Percentiles rank a stretch among this genome's conserved stretches.
These are phyloP conservation scores for Stylosanthes scabra DNA, from an alignment of 331 rosid genomes.

Conservation along the genomic window DNA sequence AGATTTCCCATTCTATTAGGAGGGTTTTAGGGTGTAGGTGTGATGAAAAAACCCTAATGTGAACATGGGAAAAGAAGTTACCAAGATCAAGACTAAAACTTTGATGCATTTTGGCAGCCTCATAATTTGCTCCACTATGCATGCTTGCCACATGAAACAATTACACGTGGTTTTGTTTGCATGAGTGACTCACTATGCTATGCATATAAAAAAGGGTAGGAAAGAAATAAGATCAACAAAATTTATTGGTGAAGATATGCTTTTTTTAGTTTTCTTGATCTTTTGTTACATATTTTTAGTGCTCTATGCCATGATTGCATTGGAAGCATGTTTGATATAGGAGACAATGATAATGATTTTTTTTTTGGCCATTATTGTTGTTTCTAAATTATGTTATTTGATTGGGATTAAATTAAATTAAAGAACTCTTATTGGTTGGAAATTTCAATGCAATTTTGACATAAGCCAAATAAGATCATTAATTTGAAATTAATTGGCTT, in stretches of 20 bases:
- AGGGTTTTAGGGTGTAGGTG: slow-evolving; percentile 25
- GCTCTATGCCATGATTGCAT: slow-evolving; percentile 11
- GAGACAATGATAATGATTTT: neutral
- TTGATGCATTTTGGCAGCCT: slow-evolving; percentile 31
- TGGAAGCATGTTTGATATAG: neutral
- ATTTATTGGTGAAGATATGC: neutral
- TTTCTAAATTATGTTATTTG: neutral
- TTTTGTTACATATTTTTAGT: neutral
- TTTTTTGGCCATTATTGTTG: neutral
- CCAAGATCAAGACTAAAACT: slow-evolving; percentile 1
- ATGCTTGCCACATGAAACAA: slow-evolving; percentile 34
- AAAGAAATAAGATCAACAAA: neutral
- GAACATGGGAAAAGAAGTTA: slow-evolving; percentile 50
- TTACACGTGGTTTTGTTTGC: slow-evolving; percentile 41
- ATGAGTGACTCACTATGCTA: neutral
- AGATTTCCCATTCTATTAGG: slow-evolving; percentile 3
- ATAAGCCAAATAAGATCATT: neutral
- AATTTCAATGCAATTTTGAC: slow-evolving; percentile 1
- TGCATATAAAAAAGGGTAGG: neutral
- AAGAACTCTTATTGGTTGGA: neutral
- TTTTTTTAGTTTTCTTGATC: neutral
- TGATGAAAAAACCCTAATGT: slow-evolving; percentile 39
- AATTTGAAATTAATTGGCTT: neutral
- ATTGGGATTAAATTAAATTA: neutral
- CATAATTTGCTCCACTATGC: slow-evolving; percentile 49